phyloP scores from a whole-genome alignment of 305 asterid genomes.

The Withania somnifera region DNA sequence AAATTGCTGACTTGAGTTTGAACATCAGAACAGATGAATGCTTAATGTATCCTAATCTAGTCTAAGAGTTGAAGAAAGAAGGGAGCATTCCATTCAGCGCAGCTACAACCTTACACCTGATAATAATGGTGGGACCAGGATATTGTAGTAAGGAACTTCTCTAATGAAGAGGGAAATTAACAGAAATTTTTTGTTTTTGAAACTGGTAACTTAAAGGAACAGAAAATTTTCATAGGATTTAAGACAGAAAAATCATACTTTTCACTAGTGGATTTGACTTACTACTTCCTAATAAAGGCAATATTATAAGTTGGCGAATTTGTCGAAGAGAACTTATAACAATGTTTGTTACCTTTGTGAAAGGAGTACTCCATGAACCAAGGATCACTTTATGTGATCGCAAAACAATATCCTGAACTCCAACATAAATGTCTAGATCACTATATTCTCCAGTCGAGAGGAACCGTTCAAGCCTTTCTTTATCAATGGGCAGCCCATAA shows the following conservation, averaged over 20 bases:
- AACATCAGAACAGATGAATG: background rate
- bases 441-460: conserved; percentile 50
- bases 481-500: conserved; percentile 56
- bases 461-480: conserved; percentile 45
- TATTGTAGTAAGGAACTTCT: background rate
- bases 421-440: conserved; percentile 63
- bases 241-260: background rate
- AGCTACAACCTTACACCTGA: background rate
- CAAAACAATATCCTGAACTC: conserved; percentile 52
- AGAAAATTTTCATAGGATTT: background rate
- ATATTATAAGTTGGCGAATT: too few species aligned
- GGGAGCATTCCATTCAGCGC: background rate
- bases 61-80: background rate
- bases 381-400: conserved; percentile 69
- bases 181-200: background rate
- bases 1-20: background rate
- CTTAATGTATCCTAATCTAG: background rate
- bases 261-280: background rate
- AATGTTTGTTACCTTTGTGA: conserved; percentile 52
- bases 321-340: background rate
- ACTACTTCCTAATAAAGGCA: background rate
- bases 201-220: too few species aligned
- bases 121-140: background rate
- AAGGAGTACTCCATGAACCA: conserved; percentile 88
- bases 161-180: background rate